Conservation (phyloP, 108 stramenopile genomes). For the Fragilaria radians region DNA sequence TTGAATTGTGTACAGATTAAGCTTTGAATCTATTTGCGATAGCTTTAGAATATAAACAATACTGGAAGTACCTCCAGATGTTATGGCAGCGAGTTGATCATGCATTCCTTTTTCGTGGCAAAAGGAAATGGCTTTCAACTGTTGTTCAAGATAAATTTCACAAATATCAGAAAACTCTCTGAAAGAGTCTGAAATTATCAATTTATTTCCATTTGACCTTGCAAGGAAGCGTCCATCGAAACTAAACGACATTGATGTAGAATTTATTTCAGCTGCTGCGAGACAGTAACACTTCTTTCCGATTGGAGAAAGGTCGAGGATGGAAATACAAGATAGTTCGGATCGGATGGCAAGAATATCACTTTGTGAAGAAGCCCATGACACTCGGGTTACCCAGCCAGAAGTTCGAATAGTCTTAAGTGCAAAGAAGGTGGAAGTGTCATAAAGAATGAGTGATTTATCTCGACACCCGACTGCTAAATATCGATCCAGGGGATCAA, state of each 20-base stretch:
- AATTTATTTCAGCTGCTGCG: not conserved
- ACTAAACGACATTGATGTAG: conserved; percentile 13
- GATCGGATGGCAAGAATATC: conserved; percentile 22
- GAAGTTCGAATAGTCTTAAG: conserved; percentile 19
- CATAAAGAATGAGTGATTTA: conserved; percentile 17
- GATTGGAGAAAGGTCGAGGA: conserved; percentile 21
- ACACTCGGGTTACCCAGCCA: conserved; percentile 27
- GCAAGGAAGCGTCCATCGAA: conserved; percentile 16
- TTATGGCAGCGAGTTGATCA: conserved; percentile 10
- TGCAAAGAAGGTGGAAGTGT: conserved; percentile 21
- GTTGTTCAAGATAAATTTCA: not conserved
- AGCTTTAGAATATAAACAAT: conserved; percentile 9
- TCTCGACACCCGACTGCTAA: conserved; percentile 22
- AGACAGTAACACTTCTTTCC: conserved; percentile 3
- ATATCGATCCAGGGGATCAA: conserved; percentile 21
- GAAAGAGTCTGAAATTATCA: conserved; percentile 11
- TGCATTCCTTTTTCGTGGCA: conserved; percentile 2
- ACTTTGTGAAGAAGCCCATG: conserved; percentile 13
- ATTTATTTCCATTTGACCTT: not conserved
- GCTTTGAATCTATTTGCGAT: not conserved
- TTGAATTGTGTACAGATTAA: not conserved
- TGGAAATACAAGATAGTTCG: conserved; percentile 6
- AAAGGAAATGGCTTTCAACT: conserved; percentile 10
- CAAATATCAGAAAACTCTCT: conserved; percentile 1
- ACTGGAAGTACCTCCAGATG: conserved; percentile 10